Percentiles rank a stretch among this genome's conserved stretches.
These are phyloP conservation scores for Xylariaceae sp. DNA, from an alignment of 2,329 filamentous ascomycete genomes.

Conservation along the genomic window DNA sequence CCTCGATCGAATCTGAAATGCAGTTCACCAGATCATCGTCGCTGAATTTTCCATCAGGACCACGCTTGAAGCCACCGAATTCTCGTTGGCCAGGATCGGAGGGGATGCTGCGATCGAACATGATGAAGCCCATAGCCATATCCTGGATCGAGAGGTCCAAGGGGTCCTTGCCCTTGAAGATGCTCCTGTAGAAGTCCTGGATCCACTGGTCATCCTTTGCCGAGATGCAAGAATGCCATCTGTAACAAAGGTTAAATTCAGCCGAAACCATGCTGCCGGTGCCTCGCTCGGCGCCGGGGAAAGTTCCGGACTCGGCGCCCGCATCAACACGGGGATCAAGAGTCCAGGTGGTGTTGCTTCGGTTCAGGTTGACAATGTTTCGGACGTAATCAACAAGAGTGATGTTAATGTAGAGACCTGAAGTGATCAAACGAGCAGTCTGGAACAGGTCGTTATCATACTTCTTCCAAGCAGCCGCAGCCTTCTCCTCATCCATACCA, in stretches of 20 bases:
- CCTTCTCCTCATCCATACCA: slow-evolving; percentile 45
- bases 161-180: slow-evolving; percentile 56
- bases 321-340: slow-evolving; percentile 72
- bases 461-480: slow-evolving; percentile 56
- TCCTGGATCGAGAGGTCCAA: slow-evolving; percentile 54
- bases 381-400: slow-evolving; percentile 74
- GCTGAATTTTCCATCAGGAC: slow-evolving; percentile 62
- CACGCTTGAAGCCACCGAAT: slow-evolving; percentile 64
- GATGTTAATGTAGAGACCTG: slow-evolving; percentile 74
- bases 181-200: slow-evolving; percentile 59
- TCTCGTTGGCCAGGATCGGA: slow-evolving; percentile 64
- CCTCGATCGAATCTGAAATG: slow-evolving; percentile 73
- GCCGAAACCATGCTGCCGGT: slow-evolving; percentile 80
- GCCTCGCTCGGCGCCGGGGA: slow-evolving; percentile 61
- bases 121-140: slow-evolving; percentile 58
- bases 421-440: slow-evolving; percentile 70
- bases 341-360: slow-evolving; percentile 73
- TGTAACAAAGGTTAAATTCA: slow-evolving; percentile 84
- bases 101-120: slow-evolving; percentile 58
- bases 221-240: slow-evolving; percentile 72
- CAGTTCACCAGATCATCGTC: slow-evolving; percentile 75
- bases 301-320: slow-evolving; percentile 50
- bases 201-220: slow-evolving; percentile 79
- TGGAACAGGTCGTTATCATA: slow-evolving; percentile 77
- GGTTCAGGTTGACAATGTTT: slow-evolving; percentile 70